A percentile compares a stretch with the other conserved stretches of the same genome.
Evolutionary conservation across 2,329 filamentous ascomycete genomes (phyloP).

Genomic region (Phyllosticta citribraziliensis): DNA sequence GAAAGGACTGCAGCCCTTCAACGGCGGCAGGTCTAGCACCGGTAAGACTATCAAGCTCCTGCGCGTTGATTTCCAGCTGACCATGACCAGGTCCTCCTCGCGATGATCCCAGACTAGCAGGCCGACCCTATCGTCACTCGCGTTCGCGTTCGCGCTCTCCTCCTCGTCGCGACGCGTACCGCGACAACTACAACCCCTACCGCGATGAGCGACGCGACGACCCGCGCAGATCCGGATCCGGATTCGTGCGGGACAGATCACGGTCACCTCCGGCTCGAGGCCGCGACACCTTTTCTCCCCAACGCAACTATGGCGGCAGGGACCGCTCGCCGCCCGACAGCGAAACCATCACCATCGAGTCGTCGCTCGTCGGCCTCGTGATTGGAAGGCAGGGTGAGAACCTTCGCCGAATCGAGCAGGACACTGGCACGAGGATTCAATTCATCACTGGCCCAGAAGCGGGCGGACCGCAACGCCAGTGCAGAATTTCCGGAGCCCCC

Average conservation of each 20-base stretch:
- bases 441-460: constrained; percentile 69
- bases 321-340: constrained; percentile 56
- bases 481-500: constrained; percentile 70
- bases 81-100: constrained; percentile 24
- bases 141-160: constrained; percentile 56
- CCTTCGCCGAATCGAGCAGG: constrained; percentile 70
- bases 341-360: constrained; percentile 80
- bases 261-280: constrained; percentile 56
- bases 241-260: constrained; percentile 62
- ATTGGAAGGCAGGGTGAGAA: constrained; percentile 89
- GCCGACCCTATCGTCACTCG: constrained; percentile 51
- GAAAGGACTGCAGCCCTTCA: constrained; percentile 52
- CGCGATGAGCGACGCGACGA: constrained; percentile 74
- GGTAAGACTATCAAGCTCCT: constrained; percentile 37
- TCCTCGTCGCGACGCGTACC: constrained; percentile 56
- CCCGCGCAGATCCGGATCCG: constrained; percentile 46
- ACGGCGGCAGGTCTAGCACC: constrained; percentile 31
- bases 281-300: constrained; percentile 51
- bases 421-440: constrained; percentile 76
- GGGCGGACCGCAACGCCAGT: constrained; percentile 65
- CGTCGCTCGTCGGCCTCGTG: constrained; percentile 76
- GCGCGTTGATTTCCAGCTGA: not conserved
- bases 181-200: constrained; percentile 73
- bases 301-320: constrained; percentile 39
- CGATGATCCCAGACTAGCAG: constrained; percentile 40